Evolutionary conservation across 23 red algal genomes (phyloP), one percentile per base, ranked within the genome.

Genomic region (Gracilaria gracilis): DNA sequence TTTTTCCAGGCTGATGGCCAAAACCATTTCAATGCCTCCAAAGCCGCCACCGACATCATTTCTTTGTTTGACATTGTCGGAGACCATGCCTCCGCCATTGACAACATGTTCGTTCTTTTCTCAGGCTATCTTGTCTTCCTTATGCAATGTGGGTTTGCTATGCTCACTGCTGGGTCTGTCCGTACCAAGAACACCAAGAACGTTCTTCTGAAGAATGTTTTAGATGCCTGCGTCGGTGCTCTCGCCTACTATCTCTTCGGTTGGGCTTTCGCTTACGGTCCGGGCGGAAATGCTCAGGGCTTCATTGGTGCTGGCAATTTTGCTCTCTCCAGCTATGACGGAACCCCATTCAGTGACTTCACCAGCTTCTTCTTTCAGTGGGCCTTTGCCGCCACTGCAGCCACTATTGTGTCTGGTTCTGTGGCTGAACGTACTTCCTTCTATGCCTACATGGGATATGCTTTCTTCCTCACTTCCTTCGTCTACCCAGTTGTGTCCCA

Each of bases 401-500:
- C 97, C 33, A 94, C 97, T 21, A 98, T 98, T 90, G 97, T 98
- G 49, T 90, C 90, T 55, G 97, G 97, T 46, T 93, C 93, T 32
- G 89, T 98, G 9, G 93, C 91, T 36, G 97, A 98, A 57, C 73
- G 97, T 40, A 95, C 91, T 20, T 88, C 88, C 13, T 88, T 98
- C 27, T 95, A 94, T 64, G 93, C 93, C 6, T 98, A 98, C 61
- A 88, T 94, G 42, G 91, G 82, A 7, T 98, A 95, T 39, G 93
- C 93, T 27, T 98, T 94, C 55, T 83, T 96, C 57, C 89, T 98
- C 61, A 96, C 89, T 19, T 74, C 80, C 35, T 98, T 95, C 70
- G 92, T 98, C 24, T 98, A 98, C 75, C 97, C 97, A 12, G 90
- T 95, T 32, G 91, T 98, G 62, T 92, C 93, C 15, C 97, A 98